Base-by-base conservation (phyloP, 2,329 filamentous ascomycete genomes). In the Cercospora zeina region DNA sequence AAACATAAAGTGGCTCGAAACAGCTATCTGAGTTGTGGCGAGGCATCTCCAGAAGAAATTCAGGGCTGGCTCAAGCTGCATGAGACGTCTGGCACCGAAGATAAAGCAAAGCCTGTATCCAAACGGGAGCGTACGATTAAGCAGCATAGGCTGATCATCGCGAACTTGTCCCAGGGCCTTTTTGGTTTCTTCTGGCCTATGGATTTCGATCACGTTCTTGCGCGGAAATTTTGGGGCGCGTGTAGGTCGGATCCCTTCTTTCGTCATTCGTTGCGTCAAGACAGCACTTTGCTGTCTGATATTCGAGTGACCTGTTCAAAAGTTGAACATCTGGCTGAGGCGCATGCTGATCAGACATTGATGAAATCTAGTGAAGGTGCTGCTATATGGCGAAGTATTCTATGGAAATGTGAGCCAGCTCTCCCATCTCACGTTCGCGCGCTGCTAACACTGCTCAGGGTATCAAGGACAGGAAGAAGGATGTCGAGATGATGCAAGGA, bases 171-270 rank as follows among this genome's bases (percentile, higher is more conserved):
- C 4, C 33, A 54, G 39, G 59, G 62, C 31, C 37, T 65, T 4
- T 59, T 57, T 39, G 51, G 24, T 10, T 65, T 65, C 47, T 65
- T 65, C 50, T 65, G 56, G 55, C 62, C 62, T 8, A 24, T 56
- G 13, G 56, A 55, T 13, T 57, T 59, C 11, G 55, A 65, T 14
- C 59, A 62, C 39, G 13, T 54, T 19, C 9, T 58, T 21, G 37
- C 45, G n/a, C 39, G 60, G 42, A 62, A 62, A 16, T 65, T 65
- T 42, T 60, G 59, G 54, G 62, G 62, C 10, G 59, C 62, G 5
- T 34, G 49, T 53, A 53, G n/a, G 49, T 53, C 24, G 3, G 3
- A 10, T 10, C 31, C 11, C 9, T 10, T 34, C 14, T 4, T 7
- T 33, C n/a, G 3, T 34, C 8, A 3, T 53, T 53, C 27, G 11